These are phyloP conservation scores for Centaurea solstitialis DNA, from an alignment of 129 eudicot genomes.

Conservation along the genomic window DNA sequence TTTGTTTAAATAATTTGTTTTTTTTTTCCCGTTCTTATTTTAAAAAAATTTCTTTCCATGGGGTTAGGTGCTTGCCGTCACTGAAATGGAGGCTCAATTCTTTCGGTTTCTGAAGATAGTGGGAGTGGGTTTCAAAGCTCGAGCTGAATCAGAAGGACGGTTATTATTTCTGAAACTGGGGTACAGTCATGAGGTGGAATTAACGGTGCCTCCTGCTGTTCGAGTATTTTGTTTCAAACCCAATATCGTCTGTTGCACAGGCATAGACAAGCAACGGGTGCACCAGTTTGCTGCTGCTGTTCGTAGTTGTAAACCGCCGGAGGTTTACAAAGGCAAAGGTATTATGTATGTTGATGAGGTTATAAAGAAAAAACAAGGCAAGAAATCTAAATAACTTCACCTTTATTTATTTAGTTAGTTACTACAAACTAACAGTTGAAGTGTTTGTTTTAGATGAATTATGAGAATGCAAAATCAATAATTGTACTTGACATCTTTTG, in stretches of 20 bases:
- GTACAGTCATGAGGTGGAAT: conserved; percentile 46
- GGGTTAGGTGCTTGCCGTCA: not conserved
- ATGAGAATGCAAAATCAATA: not conserved
- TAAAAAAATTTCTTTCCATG: not conserved
- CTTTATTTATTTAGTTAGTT: not conserved
- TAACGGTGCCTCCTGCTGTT: conserved; percentile 43
- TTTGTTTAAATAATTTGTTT: too few species aligned
- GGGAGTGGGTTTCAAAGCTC: conserved; percentile 52
- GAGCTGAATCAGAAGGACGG: conserved; percentile 49
- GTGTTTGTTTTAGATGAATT: not conserved
- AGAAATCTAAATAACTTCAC: conserved; percentile 35
- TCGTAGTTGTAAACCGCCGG: conserved; percentile 48
- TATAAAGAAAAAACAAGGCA: conserved; percentile 42
- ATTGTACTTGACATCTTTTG: not conserved
- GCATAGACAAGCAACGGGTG: conserved; percentile 46
- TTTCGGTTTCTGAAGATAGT: conserved; percentile 47
- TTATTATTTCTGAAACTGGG: conserved; percentile 41
- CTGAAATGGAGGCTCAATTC: conserved; percentile 46
- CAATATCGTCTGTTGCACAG: conserved; percentile 43
- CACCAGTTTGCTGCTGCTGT: conserved; percentile 49
- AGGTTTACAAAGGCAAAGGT: conserved; percentile 50
- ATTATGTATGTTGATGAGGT: conserved; percentile 49
- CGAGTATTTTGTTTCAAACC: conserved; percentile 45
- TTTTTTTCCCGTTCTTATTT: not conserved
- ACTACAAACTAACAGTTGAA: not conserved